These are phyloP conservation scores for Fusarium sp. DNA, from an alignment of 2,329 filamentous ascomycete genomes.

Conservation along the genomic window DNA sequence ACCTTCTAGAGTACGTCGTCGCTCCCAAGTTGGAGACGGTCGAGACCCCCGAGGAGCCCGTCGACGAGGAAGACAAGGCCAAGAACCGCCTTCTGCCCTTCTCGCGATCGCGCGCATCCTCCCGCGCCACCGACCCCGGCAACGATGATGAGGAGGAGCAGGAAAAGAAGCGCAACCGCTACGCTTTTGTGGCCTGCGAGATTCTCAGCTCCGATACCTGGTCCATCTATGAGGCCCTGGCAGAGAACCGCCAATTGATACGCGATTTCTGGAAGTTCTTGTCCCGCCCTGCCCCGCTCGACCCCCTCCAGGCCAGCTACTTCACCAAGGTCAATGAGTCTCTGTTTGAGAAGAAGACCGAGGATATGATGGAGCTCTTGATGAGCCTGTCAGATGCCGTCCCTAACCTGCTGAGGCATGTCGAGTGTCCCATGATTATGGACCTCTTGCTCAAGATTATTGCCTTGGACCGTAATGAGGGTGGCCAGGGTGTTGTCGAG, in stretches of 20 bases:
- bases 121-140: constrained; percentile 59
- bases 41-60: constrained; percentile 63
- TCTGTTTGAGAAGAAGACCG: constrained; percentile 97
- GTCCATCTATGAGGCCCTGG: constrained; percentile 93
- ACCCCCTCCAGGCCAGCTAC: constrained; percentile 94
- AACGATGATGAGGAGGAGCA: constrained; percentile 76
- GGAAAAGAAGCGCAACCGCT: constrained; percentile 92
- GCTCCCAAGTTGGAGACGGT: constrained; percentile 76
- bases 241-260: constrained; percentile 84
- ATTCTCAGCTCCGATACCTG: constrained; percentile 95
- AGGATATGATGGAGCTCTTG: constrained; percentile 94
- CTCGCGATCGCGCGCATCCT: constrained; percentile 65
- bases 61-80: constrained; percentile 63
- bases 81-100: constrained; percentile 60
- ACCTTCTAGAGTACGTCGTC: constrained; percentile 90
- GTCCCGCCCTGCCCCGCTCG: constrained; percentile 84
- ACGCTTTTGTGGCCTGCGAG: constrained; percentile 93
- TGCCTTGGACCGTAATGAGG: constrained; percentile 91
- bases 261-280: constrained; percentile 93
- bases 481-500: constrained; percentile 92
- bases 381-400: constrained; percentile 86
- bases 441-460: constrained; percentile 97
- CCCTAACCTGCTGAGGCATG: constrained; percentile 87
- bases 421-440: constrained; percentile 99
- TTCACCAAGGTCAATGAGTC: constrained; percentile 99